Conservation (phyloP, 2,329 filamentous ascomycete species). For the Neoarthrinium moseri region DNA sequence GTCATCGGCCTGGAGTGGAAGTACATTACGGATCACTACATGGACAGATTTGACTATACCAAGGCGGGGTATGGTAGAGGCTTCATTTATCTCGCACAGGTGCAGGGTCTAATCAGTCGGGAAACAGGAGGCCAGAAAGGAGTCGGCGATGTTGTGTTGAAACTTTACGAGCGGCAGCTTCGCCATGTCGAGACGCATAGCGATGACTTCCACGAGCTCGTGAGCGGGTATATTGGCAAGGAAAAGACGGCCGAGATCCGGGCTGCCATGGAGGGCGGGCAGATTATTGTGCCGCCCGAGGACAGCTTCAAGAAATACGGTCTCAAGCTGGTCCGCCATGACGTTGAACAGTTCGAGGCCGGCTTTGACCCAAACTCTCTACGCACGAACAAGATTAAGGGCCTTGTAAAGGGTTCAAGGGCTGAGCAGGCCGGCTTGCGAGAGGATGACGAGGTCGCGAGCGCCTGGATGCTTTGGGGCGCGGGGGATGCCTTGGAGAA, state of each 20-base stretch:
- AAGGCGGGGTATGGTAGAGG: neutral
- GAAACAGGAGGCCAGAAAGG: neutral
- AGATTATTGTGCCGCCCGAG: neutral
- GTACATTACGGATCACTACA: constrained; percentile 1
- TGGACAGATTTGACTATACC: neutral
- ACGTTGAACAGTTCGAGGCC: neutral
- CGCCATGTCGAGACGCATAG: neutral
- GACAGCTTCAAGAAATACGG: constrained; percentile 4
- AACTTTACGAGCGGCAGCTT: neutral
- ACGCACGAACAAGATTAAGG: neutral
- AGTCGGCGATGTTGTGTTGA: constrained; percentile 1
- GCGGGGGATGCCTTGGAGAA: neutral
- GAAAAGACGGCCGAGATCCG: neutral
- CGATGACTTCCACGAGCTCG: neutral
- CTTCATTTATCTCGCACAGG: constrained; percentile 1
- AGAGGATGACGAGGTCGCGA: neutral
- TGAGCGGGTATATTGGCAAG: neutral
- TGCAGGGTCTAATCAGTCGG: neutral
- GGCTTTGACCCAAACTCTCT: neutral
- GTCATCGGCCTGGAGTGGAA: neutral
- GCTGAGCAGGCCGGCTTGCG: neutral
- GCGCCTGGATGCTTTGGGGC: constrained; percentile 5
- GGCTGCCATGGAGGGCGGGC: neutral
- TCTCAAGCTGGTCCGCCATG: constrained; percentile 1
- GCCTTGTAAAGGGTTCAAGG: neutral